phyloP scores from a whole-genome alignment of 1,139 yeast species.

The Scheffersomyces segobiensis region DNA sequence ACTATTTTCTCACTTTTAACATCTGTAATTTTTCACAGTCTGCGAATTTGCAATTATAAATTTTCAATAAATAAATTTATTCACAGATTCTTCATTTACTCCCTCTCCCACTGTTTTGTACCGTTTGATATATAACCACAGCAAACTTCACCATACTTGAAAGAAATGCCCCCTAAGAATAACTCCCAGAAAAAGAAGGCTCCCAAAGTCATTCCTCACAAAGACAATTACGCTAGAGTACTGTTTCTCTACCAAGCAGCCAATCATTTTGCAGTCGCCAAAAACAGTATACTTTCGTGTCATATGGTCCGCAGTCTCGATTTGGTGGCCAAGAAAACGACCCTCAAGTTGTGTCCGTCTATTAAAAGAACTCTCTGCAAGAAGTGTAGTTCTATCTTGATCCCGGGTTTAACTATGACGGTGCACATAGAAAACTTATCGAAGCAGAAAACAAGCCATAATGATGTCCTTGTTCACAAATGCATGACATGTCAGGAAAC shows the following conservation, averaged over 20 bases:
- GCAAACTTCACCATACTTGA: background rate
- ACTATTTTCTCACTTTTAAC: background rate
- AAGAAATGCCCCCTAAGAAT: background rate
- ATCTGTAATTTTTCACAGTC: background rate
- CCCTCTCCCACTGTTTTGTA: background rate
- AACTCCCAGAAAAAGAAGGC: conserved; percentile 9
- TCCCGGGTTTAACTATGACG: conserved; percentile 47
- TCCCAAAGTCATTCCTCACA: conserved; percentile 45
- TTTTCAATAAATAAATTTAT: background rate
- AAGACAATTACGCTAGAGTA: conserved; percentile 60
- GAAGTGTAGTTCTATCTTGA: conserved; percentile 47
- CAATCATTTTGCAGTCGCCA: conserved; percentile 20
- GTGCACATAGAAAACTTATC: conserved; percentile 31
- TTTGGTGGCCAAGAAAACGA: conserved; percentile 61
- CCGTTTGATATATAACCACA: background rate
- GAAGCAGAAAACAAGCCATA: conserved; percentile 20
- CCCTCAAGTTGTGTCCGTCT: conserved; percentile 58
- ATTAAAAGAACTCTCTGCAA: conserved; percentile 66
- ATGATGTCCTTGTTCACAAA: conserved; percentile 33
- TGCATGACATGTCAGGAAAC: conserved; percentile 26
- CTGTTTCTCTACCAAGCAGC: conserved; percentile 59
- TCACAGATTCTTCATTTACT: background rate
- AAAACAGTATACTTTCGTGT: conserved; percentile 43
- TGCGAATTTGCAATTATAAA: background rate
- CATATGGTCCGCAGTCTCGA: conserved; percentile 48